A percentile compares a stretch with the other conserved stretches of the same genome.
Conservation (phyloP, 208 protist species). For the Kentomonas sorsogonicus region DNA sequence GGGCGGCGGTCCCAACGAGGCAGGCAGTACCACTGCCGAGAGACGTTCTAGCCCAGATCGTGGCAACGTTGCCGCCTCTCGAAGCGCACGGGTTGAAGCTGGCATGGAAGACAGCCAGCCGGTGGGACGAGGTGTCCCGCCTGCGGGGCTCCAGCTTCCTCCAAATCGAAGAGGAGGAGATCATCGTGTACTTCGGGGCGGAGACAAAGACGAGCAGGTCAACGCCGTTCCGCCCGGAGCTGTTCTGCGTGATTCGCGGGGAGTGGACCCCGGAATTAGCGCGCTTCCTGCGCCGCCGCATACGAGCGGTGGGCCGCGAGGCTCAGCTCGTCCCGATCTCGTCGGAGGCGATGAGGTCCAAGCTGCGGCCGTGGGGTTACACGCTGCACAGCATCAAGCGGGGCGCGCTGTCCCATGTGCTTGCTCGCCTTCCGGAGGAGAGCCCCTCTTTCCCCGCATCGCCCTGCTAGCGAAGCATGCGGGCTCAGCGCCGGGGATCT, state of each 20-base stretch:
- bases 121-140: slow-evolving; percentile 12
- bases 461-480: slow-evolving; percentile 20
- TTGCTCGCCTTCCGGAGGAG: background rate
- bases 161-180: background rate
- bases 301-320: too few species aligned
- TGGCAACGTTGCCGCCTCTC: too few species aligned
- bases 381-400: slow-evolving; percentile 20
- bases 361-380: slow-evolving; percentile 11
- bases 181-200: slow-evolving; percentile 14
- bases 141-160: background rate
- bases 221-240: slow-evolving; percentile 11
- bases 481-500: background rate
- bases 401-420: slow-evolving; percentile 11
- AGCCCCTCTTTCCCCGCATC: background rate
- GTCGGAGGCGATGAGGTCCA: background rate
- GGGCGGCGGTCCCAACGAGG: background rate
- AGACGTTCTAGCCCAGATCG: slow-evolving; percentile 5
- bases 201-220: slow-evolving; percentile 11
- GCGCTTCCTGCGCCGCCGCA: too few species aligned
- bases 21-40: slow-evolving; percentile 6
- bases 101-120: slow-evolving; percentile 17
- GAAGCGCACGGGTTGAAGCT: background rate
- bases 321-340: too few species aligned
- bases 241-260: slow-evolving; percentile 12
- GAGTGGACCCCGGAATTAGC: too few species aligned